These are phyloP conservation scores for Pilobolus umbonatus DNA, from an alignment of 192 early-diverging fungal species.

Conservation along the genomic window DNA sequence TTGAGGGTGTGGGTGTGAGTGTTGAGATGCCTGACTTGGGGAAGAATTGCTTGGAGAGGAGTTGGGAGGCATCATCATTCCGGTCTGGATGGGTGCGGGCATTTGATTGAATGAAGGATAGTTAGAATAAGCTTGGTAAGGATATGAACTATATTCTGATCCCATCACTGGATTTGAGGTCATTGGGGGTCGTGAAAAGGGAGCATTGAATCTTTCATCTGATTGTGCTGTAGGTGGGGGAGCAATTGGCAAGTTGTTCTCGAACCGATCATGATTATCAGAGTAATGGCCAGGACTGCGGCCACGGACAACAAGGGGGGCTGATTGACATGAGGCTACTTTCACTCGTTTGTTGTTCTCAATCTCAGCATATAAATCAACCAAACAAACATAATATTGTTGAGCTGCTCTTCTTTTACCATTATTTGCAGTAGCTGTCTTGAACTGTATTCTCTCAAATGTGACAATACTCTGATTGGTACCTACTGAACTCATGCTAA, in stretches of 20 bases:
- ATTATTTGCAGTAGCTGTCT: conserved; percentile 93
- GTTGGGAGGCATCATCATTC: conserved; percentile 29
- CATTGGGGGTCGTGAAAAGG: conserved; percentile 16
- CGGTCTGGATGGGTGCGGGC: background rate
- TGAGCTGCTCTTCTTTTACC: conserved; percentile 90
- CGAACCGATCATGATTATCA: conserved; percentile 38
- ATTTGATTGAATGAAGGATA: conserved; percentile 4
- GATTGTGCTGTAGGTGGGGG: conserved; percentile 1
- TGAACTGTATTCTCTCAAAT: conserved; percentile 96
- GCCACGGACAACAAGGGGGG: conserved; percentile 86
- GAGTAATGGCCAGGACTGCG: conserved; percentile 93
- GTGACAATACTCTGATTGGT: conserved; percentile 47
- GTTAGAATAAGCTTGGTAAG: conserved; percentile 8
- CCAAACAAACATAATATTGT: conserved; percentile 86
- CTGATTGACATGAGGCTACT: conserved; percentile 70
- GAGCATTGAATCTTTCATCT: conserved; percentile 18
- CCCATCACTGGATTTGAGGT: conserved; percentile 13
- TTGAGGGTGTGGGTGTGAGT: conserved; percentile 1
- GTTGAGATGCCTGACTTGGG: background rate
- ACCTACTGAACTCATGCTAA: conserved; percentile 41
- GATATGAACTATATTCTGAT: conserved; percentile 16
- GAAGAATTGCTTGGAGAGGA: conserved; percentile 14
- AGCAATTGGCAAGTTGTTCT: background rate
- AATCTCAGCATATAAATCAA: conserved; percentile 75
- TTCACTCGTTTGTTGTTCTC: conserved; percentile 50